These are phyloP conservation scores for Russula dissimulans DNA, from an alignment of 768 basidiomycete species.

Conservation along the genomic window DNA sequence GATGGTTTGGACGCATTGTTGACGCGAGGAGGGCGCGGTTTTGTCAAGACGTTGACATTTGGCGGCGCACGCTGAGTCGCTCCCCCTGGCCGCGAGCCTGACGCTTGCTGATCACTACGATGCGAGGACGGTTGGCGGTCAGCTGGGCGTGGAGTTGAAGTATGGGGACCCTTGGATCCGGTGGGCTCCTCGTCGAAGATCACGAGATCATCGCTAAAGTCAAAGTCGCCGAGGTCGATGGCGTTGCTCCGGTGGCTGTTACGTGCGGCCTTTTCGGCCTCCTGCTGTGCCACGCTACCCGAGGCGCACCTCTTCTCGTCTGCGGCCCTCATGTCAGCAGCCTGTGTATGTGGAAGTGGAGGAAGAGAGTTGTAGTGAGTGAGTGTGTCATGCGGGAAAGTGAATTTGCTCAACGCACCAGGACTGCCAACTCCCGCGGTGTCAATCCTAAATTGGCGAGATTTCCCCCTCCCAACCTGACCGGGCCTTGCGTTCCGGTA, in stretches of 20 bases:
- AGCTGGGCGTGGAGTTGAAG: conserved; percentile 24
- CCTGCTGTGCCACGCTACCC: conserved; percentile 44
- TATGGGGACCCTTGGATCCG: conserved; percentile 15
- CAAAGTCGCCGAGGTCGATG: conserved; percentile 33
- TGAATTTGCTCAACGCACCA: conserved; percentile 33
- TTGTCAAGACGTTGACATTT: background rate
- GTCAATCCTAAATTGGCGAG: conserved; percentile 35
- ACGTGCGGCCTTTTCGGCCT: conserved; percentile 60
- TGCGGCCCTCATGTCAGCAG: conserved; percentile 67
- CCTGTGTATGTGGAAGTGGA: conserved; percentile 36
- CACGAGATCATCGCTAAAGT: conserved; percentile 28
- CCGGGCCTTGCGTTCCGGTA: conserved; percentile 40
- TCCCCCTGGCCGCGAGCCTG: background rate
- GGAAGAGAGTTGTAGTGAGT: background rate
- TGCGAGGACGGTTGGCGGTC: conserved; percentile 13
- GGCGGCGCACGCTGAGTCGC: background rate
- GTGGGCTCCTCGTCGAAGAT: conserved; percentile 20
- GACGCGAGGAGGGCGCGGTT: conserved; percentile 13
- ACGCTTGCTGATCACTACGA: background rate
- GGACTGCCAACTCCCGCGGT: conserved; percentile 65
- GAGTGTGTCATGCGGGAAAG: background rate
- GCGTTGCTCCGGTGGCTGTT: conserved; percentile 53
- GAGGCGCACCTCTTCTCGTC: conserved; percentile 74
- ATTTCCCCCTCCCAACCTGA: conserved; percentile 48
- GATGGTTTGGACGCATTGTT: conserved; percentile 6